Evolutionary conservation across 148 eudicot genomes (phyloP).

Genomic region (Rhododendron griersonianum): DNA sequence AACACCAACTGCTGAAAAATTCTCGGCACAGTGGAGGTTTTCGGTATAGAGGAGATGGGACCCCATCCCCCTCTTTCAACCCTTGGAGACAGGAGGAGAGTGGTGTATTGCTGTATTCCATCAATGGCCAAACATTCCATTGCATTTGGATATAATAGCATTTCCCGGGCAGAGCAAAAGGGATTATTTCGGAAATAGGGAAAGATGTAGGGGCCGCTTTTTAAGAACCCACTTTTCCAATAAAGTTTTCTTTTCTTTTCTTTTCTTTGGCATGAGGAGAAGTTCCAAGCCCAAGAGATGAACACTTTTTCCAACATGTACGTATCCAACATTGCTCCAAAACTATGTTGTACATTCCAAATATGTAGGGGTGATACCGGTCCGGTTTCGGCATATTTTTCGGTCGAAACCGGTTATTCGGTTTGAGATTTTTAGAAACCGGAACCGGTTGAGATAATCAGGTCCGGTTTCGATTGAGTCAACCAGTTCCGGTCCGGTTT

Average conservation of each 20-base stretch:
- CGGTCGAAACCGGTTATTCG: too few relatives aligned
- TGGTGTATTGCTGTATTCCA: background rate
- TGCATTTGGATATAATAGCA: background rate
- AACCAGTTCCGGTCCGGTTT: too few relatives aligned
- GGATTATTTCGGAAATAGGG: background rate
- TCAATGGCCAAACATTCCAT: background rate
- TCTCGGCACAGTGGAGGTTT: too few relatives aligned
- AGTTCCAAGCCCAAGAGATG: background rate
- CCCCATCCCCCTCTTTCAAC: background rate
- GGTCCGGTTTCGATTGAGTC: too few relatives aligned
- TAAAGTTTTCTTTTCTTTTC: background rate
- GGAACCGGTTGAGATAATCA: too few relatives aligned
- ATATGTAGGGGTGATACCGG: too few relatives aligned
- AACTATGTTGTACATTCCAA: background rate
- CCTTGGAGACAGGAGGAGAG: background rate
- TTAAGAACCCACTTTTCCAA: background rate
- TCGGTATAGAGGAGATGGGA: too few relatives aligned
- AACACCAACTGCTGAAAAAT: too few relatives aligned
- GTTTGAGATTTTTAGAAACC: too few relatives aligned
- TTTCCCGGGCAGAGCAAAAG: background rate
- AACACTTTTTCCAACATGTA: background rate
- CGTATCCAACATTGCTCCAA: background rate
- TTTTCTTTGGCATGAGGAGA: background rate
- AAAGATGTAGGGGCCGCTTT: background rate
- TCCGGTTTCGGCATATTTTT: too few relatives aligned